A percentile compares a stretch with the other conserved stretches of the same genome.
Conservation (phyloP, 78 protist species). For the Dictyostelium firmibasis region DNA sequence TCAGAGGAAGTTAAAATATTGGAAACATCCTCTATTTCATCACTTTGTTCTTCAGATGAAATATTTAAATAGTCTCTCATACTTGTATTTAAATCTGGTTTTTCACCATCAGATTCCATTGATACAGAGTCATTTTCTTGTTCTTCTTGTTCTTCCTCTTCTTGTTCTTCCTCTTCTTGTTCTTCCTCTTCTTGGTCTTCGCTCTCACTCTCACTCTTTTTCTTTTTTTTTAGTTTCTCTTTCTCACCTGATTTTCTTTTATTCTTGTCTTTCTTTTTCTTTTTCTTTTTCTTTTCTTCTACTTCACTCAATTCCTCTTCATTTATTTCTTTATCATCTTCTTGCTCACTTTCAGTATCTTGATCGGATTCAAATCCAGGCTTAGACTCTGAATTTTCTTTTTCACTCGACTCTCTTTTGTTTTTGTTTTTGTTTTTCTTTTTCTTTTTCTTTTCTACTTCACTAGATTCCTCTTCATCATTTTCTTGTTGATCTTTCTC, state of each 20-base stretch:
- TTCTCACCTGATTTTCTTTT: neutral
- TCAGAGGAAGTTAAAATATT: neutral
- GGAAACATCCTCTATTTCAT: neutral
- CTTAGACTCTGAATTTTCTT: too few relatives aligned
- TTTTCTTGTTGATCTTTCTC: neutral
- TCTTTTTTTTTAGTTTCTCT: neutral
- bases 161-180: neutral
- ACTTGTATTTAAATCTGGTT: neutral
- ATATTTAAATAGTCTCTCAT: neutral
- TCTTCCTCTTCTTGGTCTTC: too few relatives aligned
- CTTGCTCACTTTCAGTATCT: neutral
- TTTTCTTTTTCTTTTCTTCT: neutral
- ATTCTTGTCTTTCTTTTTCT: too few relatives aligned
- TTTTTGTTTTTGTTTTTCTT: neutral
- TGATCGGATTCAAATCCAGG: neutral
- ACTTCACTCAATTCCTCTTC: neutral
- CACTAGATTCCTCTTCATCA: neutral
- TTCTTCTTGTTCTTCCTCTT: neutral
- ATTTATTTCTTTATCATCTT: neutral
- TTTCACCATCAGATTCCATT: neutral
- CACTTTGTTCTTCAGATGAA: neutral
- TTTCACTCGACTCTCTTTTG: too few relatives aligned
- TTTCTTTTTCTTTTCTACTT: neutral
- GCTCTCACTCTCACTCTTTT: neutral
- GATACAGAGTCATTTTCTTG: neutral